These are phyloP conservation scores for Nicotiana rustica DNA, from an alignment of 305 asterid species.

Conservation along the genomic window DNA sequence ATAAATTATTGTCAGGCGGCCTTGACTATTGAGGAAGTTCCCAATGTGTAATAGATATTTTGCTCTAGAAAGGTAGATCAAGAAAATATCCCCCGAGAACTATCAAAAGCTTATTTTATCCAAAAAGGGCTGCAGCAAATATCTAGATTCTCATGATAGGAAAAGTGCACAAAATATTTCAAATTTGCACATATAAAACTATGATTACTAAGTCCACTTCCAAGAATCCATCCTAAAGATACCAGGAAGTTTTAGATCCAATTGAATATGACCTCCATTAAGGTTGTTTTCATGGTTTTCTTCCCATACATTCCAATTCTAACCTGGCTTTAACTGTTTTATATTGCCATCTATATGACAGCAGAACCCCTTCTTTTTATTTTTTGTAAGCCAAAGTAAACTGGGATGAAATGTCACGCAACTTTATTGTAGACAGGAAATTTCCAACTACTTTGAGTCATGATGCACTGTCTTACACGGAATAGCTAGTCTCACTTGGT, in stretches of 20 bases:
- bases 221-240: not conserved
- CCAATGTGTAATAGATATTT: not conserved
- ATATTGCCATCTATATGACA: not conserved
- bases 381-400: not conserved
- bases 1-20: not conserved
- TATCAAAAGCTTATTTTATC: constrained; percentile 17
- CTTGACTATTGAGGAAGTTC: not conserved
- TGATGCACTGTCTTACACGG: no score
- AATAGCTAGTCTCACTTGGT: no score
- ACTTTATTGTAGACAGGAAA: not conserved
- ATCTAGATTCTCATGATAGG: not conserved
- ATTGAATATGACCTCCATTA: not conserved
- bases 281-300: not conserved
- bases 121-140: not conserved
- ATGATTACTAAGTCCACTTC: not conserved
- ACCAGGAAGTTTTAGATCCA: not conserved
- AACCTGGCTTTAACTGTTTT: not conserved
- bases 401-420: not conserved
- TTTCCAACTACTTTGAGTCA: not conserved
- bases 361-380: not conserved
- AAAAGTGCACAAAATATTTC: not conserved
- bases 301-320: not conserved
- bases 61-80: not conserved
- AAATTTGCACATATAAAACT: not conserved
- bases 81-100: not conserved